Evolutionary conservation across 345 rosid species (phyloP), one percentile per base, ranked within the genome.

Genomic region (Salix caprea): DNA sequence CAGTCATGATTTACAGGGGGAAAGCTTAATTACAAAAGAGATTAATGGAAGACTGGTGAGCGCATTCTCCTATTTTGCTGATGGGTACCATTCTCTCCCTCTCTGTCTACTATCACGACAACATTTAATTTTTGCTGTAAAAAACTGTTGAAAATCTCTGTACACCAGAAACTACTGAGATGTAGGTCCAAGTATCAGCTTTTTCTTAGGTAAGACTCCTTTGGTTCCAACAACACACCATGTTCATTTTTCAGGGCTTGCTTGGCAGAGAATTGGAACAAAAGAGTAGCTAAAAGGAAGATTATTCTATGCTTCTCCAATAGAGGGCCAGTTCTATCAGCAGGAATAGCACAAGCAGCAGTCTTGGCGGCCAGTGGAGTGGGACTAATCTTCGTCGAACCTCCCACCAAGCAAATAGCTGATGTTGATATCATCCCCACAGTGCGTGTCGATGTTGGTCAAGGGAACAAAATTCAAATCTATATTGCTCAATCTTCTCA

Each of bases 291-390:
- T 23, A 80, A 32, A 7, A 86, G 87, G 40, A 86, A 30, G 69
- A 62, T 87, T 37, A 70, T 92, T 52, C 39, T 90, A 28, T 92
- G 97, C 80, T 90, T 92, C 84, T 83, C 92, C 13, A 83, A 82
- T 1, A 56, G 79, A 50, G 93, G 92, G n/a, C 65, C 79, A 24
- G 46, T 84, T 56, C 58, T 42, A 60, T 42, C 78, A 36, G 80
- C 69, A 5, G 91, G 72, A 40, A 83, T 69, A 7, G 95, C 93
- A 24, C 88, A 85, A 75, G 85, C 13, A 72, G 97, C 95, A 5
- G 89, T 85, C 34, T 77, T 76, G 76, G 74, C 14, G 52, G 91
- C 89, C 8, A 80, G 85, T 10, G 95, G 86, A 69, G 56, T 75
- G 5, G 93, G 83, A 2, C 42, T 92, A 79, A 85, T 92, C 73